These are phyloP conservation scores for Kurtzmaniella cleridarum DNA, from an alignment of 805 yeast genomes.

Conservation along the genomic window DNA sequence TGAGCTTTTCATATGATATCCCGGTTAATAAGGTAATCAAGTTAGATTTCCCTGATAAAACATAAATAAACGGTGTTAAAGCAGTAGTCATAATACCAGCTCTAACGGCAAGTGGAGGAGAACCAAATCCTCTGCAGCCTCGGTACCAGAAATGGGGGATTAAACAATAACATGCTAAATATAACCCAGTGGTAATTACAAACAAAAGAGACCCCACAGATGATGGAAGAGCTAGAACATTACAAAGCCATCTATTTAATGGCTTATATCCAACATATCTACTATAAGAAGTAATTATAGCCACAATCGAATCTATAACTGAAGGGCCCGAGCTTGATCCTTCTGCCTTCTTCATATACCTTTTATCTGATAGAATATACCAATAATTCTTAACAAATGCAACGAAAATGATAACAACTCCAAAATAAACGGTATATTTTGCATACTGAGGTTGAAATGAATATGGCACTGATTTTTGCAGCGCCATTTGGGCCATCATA, in stretches of 20 bases:
- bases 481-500: constrained; percentile 11
- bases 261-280: constrained; percentile 31
- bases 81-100: constrained; percentile 49
- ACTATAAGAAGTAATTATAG: constrained; percentile 26
- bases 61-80: constrained; percentile 44
- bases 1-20: constrained; percentile 50
- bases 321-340: constrained; percentile 12
- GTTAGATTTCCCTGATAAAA: constrained; percentile 50
- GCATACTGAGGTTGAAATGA: constrained; percentile 27
- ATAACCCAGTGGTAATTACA: constrained; percentile 30
- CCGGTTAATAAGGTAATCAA: constrained; percentile 46
- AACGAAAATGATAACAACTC: constrained; percentile 29
- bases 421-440: constrained; percentile 34
- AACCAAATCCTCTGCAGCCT: constrained; percentile 49
- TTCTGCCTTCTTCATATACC: constrained; percentile 9
- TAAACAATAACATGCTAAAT: constrained; percentile 30
- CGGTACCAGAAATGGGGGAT: constrained; percentile 48
- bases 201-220: constrained; percentile 34
- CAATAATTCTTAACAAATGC: constrained; percentile 29
- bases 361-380: constrained; percentile 19
- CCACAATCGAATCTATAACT: constrained; percentile 17
- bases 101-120: constrained; percentile 54
- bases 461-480: constrained; percentile 28
- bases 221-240: constrained; percentile 26
- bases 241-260: constrained; percentile 18